Evolutionary conservation across 2,329 filamentous ascomycete genomes (phyloP), one percentile per base, ranked within the genome.

Genomic region (Trichoderma sp.): DNA sequence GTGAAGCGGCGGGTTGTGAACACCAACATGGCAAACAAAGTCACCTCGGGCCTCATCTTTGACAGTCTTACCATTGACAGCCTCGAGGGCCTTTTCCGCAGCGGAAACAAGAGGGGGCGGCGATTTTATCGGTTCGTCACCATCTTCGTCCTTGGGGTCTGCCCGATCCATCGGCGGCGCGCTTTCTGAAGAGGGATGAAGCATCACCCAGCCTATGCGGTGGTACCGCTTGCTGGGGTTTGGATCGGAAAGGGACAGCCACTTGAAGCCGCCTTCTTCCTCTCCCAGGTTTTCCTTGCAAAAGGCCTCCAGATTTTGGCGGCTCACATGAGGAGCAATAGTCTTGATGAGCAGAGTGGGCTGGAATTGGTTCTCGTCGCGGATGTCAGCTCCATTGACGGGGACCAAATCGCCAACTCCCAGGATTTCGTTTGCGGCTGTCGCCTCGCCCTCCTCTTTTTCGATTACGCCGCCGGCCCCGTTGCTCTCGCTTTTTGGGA

Each of bases 211-310:
- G 25, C 95, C 95, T 78, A 99, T 98, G 25, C 95, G 90, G 77
- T 99, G 95, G 75, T 94, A 99, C 71, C 97, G 91, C 81, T 99
- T 99, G 74, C 93, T 91, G 2, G 95, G 95, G 76, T 99, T 99
- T 0, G 95, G 95, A 74, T 99, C 95, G 72, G 94, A 97, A 59
- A 99, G 85, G 37, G 94, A 98, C 5, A 99, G 84, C 89, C 94
- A 98, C 76, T 94, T 96, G 82, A 95, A 97, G 2, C 94, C 94
- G 63, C 94, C 94, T 71, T 95, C 90, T 56, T 90, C 90, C 74
- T 97, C 94, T 15, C 94, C 94, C 4, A 98, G 86, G 76, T 97
- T 91, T 78, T 97, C 94, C 76, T 93, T 95, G 80, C 94, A 97
- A 75, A 98, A 97, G 2, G 89, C 89, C 78, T 99, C 95, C 22